Evolutionary conservation across 2,329 filamentous ascomycete genomes (phyloP).

Genomic region (Penicillium sp.): DNA sequence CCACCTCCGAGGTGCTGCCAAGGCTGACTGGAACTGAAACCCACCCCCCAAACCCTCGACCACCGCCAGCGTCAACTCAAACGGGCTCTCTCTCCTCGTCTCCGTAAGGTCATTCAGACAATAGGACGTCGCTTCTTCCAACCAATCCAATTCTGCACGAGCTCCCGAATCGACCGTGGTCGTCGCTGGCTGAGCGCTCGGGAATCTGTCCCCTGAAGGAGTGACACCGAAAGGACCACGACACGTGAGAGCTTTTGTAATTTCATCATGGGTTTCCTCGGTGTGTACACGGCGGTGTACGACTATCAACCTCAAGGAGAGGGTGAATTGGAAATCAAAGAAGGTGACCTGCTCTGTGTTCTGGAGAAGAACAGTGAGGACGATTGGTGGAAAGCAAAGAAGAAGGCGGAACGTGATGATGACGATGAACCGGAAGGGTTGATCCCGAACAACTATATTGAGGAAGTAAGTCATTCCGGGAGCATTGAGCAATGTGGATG

Average conservation of each 20-base stretch:
- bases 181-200: conserved; percentile 9
- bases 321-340: conserved; percentile 74
- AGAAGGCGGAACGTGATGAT: conserved; percentile 73
- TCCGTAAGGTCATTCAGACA: conserved; percentile 7
- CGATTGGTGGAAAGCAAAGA: conserved; percentile 96
- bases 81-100: conserved; percentile 3
- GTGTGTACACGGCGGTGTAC: conserved; percentile 84
- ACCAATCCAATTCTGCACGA: conserved; percentile 9
- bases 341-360: conserved; percentile 84
- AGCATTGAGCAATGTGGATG: too few species aligned
- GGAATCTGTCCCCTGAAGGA: background rate
- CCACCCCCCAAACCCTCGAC: conserved; percentile 2
- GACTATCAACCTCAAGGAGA: conserved; percentile 84
- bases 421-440: conserved; percentile 87
- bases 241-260: background rate
- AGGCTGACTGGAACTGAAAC: conserved; percentile 10
- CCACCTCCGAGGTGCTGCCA: conserved; percentile 19
- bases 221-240: background rate
- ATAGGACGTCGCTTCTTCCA: conserved; percentile 5
- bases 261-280: conserved; percentile 74
- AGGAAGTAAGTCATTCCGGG: conserved; percentile 59
- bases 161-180: conserved; percentile 3
- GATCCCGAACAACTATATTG: conserved; percentile 90
- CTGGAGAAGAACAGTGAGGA: conserved; percentile 73
- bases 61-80: conserved; percentile 13